Conservation (phyloP, 441 rosid species). For the Pelargonium australe region DNA sequence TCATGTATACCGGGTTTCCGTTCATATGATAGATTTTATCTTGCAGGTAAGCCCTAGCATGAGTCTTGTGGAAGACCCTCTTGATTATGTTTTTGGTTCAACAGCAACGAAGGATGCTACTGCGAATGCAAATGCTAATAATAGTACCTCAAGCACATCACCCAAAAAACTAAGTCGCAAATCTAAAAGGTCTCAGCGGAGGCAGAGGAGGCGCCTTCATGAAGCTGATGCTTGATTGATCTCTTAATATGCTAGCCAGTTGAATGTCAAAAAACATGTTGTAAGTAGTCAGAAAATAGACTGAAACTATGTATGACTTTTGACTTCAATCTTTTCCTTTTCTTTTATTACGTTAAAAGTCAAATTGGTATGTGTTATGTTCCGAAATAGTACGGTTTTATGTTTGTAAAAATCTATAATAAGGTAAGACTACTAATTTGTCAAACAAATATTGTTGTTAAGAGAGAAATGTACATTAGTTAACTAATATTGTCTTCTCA, state of each 20-base stretch:
- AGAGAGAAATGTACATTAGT: no score
- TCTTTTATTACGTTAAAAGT: no score
- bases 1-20: neutral
- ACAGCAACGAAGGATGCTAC: conserved; percentile 31
- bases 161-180: conserved; percentile 21
- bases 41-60: conserved; percentile 31
- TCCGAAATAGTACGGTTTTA: no score
- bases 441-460: no score
- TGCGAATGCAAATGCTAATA: conserved; percentile 8
- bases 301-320: no score
- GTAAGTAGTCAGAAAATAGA: no score
- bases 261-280: conserved; percentile 1
- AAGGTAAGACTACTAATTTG: no score
- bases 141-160: conserved; percentile 21
- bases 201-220: conserved; percentile 30
- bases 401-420: no score
- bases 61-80: conserved; percentile 43
- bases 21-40: conserved; percentile 1
- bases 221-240: conserved; percentile 23
- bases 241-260: conserved; percentile 8
- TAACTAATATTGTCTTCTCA: no score
- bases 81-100: conserved; percentile 46
- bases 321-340: no score
- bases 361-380: no score
- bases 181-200: conserved; percentile 41